These are phyloP conservation scores for Umbelopsis isabellina DNA, from an alignment of 192 early-diverging fungal genomes.

Conservation along the genomic window DNA sequence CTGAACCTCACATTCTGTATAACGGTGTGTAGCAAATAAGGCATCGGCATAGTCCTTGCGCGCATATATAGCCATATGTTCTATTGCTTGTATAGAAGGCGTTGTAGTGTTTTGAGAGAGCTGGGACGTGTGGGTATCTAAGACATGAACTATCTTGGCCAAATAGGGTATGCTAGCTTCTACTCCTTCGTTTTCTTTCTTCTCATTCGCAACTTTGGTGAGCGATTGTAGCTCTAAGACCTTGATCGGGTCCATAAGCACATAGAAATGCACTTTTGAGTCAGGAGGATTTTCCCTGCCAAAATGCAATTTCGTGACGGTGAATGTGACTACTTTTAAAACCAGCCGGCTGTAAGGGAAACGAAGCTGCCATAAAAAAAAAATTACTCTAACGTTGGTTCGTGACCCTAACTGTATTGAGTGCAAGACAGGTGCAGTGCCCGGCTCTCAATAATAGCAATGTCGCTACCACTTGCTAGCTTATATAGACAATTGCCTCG, in stretches of 20 bases:
- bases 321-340: constrained; percentile 1
- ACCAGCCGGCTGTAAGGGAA: neutral
- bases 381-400: neutral
- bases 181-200: constrained; percentile 1
- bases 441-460: neutral
- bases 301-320: neutral
- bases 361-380: neutral
- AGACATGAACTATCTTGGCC: constrained; percentile 5
- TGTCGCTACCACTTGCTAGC: constrained; percentile 19
- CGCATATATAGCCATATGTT: neutral
- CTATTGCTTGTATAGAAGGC: neutral
- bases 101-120: neutral
- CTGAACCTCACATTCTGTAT: constrained; percentile 3
- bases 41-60: neutral
- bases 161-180: neutral
- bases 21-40: neutral
- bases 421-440: neutral
- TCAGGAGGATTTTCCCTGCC: neutral
- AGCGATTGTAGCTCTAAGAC: neutral
- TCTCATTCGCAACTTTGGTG: neutral
- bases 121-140: neutral
- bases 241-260: neutral
- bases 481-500: constrained; percentile 6
- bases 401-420: neutral
- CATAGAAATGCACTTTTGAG: neutral